Conservation (phyloP, 345 rosid genomes). For the Brassica juncea region DNA sequence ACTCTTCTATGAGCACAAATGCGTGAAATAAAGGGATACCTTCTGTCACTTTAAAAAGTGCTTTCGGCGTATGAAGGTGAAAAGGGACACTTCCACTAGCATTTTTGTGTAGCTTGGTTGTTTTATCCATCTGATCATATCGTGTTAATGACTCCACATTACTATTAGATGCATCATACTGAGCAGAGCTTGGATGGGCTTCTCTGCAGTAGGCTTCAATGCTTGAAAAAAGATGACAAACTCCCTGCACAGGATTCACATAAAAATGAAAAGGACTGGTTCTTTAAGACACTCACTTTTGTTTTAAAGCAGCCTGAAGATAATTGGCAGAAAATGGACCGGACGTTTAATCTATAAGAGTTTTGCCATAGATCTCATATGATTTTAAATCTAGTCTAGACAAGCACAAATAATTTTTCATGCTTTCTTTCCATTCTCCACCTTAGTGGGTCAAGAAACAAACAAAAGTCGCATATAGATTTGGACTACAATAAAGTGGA, state of each 20-base stretch:
- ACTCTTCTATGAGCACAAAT: conserved; percentile 4
- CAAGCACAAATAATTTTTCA: not conserved
- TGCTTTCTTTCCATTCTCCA: not conserved
- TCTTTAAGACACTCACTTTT: conserved; percentile 7
- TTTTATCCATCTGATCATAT: conserved; percentile 84
- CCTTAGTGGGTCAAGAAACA: too few relatives aligned
- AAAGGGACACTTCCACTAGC: conserved; percentile 69
- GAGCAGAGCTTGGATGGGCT: conserved; percentile 56
- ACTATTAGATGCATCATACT: conserved; percentile 53
- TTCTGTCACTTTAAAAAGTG: conserved; percentile 65
- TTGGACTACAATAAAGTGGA: not conserved
- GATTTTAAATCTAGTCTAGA: not conserved
- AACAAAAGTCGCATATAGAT: too few relatives aligned
- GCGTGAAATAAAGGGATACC: conserved; percentile 58
- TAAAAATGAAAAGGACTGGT: not conserved
- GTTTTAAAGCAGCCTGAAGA: conserved; percentile 16
- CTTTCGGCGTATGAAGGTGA: conserved; percentile 75
- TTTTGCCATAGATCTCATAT: not conserved
- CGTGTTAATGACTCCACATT: conserved; percentile 57
- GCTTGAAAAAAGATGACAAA: conserved; percentile 80
- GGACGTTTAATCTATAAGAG: not conserved
- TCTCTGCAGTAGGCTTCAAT: conserved; percentile 72
- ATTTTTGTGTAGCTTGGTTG: conserved; percentile 60
- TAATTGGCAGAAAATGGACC: not conserved
- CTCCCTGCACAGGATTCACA: conserved; percentile 57